Base-by-base conservation (phyloP, 1,284 basidiomycete genomes). In the Naganishia albida region DNA sequence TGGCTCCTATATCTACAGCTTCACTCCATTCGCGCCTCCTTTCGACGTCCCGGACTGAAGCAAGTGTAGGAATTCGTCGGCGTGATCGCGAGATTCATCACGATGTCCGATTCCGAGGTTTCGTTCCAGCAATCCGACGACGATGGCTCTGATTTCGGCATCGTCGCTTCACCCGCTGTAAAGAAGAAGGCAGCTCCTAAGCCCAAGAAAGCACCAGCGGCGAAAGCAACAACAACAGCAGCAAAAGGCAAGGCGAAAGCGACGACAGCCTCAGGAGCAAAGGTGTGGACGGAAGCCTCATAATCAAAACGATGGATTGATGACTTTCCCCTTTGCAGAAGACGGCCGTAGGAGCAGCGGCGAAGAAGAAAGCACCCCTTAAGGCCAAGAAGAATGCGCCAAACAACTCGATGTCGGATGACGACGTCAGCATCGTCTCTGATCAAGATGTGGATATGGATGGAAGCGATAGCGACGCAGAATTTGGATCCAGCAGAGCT, bases 351-450 rank as follows among this genome's bases (percentile, higher is more conserved):
- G 71, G 81, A 44, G 77, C 86, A 69, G 76, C 82, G 6, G 70
- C 82, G 0, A 77, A 79, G 62, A 72, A 72, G 26, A 74, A 73
- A 66, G 69, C 76, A 0, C 75, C 79, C 38, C 69, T 77, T 3
- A 73, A 74, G 60, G 28, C 68, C 8, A 90, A 89, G 84, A 90
- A 90, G 83, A 74, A 81, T 12, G 78, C 80, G 2, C 74, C 85
- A 0, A 67, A 73, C 18, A 90, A 89, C 84, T 90, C 90, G 83
- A 88, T 87, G 62, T 71, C 77, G 18, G 76, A 80, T 59, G 74
- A 85, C 84, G 56, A 83, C 86, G 62, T 84, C n/a, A 78, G 76
- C 40, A 82, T 83, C 18, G 46, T 50, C 2, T 63, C 53, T 2
- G 52, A 56, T 13, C 40, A 40, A 23, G 56, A 62, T 40, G 48